Percentiles rank a stretch among this genome's conserved stretches.
These are phyloP conservation scores for Leucoagaricus sp. DNA, from an alignment of 1,284 basidiomycete species.

Conservation along the genomic window DNA sequence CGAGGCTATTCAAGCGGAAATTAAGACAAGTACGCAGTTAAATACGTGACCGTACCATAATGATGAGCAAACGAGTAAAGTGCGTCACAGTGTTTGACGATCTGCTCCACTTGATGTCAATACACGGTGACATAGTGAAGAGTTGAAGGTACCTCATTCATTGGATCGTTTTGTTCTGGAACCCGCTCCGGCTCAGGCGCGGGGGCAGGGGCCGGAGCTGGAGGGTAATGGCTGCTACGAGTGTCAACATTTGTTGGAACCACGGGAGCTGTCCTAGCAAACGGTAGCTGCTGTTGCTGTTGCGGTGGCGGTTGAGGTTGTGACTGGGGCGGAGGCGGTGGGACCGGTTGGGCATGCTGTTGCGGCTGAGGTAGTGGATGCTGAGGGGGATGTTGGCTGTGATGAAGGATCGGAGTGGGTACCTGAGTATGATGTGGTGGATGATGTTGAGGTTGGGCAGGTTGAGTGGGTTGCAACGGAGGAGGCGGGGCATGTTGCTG, in stretches of 20 bases:
- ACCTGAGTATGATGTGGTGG: conserved; percentile 23
- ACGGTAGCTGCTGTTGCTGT: conserved; percentile 28
- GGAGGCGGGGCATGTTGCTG: conserved; percentile 25
- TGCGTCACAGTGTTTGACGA: conserved; percentile 58
- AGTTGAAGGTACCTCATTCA: conserved; percentile 37
- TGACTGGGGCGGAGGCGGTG: conserved; percentile 22
- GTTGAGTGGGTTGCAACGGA: conserved; percentile 7
- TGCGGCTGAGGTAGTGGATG: conserved; percentile 25
- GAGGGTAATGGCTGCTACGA: conserved; percentile 20
- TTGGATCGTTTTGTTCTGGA: conserved; percentile 36
- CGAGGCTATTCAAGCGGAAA: conserved; percentile 38
- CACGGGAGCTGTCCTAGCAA: conserved; percentile 39
- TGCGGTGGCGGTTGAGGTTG: conserved; percentile 26
- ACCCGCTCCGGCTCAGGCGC: conserved; percentile 29
- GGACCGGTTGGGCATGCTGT: conserved; percentile 19
- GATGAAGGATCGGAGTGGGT: conserved; percentile 22
- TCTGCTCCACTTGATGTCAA: conserved; percentile 38
- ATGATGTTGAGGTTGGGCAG: conserved; percentile 22
- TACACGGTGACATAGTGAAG: conserved; percentile 14
- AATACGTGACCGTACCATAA: conserved; percentile 49
- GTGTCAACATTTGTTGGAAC: conserved; percentile 38
- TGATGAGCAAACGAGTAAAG: conserved; percentile 64
- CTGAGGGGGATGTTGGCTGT: conserved; percentile 24
- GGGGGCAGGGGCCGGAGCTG: conserved; percentile 19
- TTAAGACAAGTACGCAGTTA: conserved; percentile 4